Conservation (phyloP, 371 early-diverging fungal genomes). For the Cokeromyces recurvatus region DNA sequence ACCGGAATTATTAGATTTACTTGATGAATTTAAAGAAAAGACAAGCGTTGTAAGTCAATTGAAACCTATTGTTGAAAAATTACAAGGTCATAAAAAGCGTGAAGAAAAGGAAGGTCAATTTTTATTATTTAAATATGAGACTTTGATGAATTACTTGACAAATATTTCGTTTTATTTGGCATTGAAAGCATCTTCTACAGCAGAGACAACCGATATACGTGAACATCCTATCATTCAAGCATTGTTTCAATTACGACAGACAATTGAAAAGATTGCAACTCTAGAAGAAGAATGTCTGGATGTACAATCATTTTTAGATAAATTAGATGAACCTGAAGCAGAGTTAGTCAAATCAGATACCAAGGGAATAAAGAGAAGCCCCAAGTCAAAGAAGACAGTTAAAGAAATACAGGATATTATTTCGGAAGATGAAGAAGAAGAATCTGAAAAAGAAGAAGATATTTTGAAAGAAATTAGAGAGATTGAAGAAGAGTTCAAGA, state of each 20-base stretch:
- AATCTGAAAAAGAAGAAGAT: conserved; percentile 28
- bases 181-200: conserved; percentile 56
- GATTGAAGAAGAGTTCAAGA: conserved; percentile 49
- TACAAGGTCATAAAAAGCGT: conserved; percentile 10
- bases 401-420: no score
- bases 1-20: conserved; percentile 78
- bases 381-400: conserved; percentile 12
- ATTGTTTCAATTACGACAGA: conserved; percentile 65
- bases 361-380: neutral
- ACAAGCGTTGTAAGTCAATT: conserved; percentile 34
- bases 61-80: conserved; percentile 28
- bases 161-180: conserved; percentile 88
- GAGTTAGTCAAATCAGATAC: no score
- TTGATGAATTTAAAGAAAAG: conserved; percentile 71
- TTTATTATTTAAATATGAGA: conserved; percentile 51
- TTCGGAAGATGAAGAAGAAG: conserved; percentile 24
- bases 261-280: conserved; percentile 67
- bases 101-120: conserved; percentile 32
- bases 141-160: conserved; percentile 70
- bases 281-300: no score
- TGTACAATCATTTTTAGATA: no score
- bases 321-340: conserved; percentile 14
- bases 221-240: conserved; percentile 84
- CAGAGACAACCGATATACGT: conserved; percentile 51
- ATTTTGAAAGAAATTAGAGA: conserved; percentile 35